Base-by-base conservation (phyloP, 768 basidiomycete species). In the Tulasnella sp. region DNA sequence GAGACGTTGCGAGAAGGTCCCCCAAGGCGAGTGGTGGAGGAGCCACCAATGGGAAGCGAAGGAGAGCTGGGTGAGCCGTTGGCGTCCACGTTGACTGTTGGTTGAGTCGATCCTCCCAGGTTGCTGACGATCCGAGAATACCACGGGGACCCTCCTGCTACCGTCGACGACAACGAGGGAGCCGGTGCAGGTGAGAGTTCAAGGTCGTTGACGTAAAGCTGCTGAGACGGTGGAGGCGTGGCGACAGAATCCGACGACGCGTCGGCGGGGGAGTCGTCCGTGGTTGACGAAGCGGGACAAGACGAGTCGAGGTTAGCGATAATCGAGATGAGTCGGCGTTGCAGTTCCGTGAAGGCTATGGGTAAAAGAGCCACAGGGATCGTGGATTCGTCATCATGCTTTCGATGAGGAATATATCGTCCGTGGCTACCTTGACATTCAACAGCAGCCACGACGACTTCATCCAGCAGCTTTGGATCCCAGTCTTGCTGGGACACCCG, bases 251-350 rank as follows among this genome's bases (percentile, higher is more conserved):
- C 61, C 61, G 26, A 39, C 29, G 39, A 44, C 20, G 18, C 73
- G 20, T 76, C 51, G 48, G 48, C 26, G 75, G 6, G 51, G 16
- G 55, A 20, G n/a, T 26, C 71, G 42, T 80, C 48, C 78, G 74
- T 75, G 44, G 42, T 10, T 37, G 48, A 51, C 67, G 79, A 26
- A 74, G 37, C 26, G 29, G 74, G 23, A 20, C 5, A 72, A 40
- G 55, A 20, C 57, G 71, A 39, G 44, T 80, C 32, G 82, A 81
- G 81, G 61, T 81, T 83, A 39, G 84, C 85, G 44, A 84, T 83
- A 67, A 87, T 85, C 35, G 88, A 89, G n/a, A 86, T 83, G 51
- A 88, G 83, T n/a, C 93, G 85, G 37, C 89, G 86, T 81, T 90
- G 87, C 23, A 91, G 85, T 29, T 91, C 91, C 79, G 87, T 85